Evolutionary conservation across 2,329 filamentous ascomycete species (phyloP).

Genomic region (Ascochyta lentis): DNA sequence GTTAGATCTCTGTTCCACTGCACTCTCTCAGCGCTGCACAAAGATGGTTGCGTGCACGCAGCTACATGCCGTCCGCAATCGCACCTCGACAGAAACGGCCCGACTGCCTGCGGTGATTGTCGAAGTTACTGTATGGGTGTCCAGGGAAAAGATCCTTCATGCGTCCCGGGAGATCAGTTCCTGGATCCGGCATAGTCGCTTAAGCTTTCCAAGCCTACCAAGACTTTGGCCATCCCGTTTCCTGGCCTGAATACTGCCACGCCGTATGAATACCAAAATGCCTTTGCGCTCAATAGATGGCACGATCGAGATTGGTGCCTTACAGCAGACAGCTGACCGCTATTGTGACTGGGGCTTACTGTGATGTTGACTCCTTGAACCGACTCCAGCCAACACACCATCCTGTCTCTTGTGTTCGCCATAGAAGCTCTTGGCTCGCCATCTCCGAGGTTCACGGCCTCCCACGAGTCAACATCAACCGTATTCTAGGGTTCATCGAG

Average conservation of each 20-base stretch:
- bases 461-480: constrained; percentile 7
- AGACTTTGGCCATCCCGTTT: constrained; percentile 4
- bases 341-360: background rate
- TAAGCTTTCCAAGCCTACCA: constrained; percentile 6
- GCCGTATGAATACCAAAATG: background rate
- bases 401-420: background rate
- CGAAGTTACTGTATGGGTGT: background rate
- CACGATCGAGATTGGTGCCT: background rate
- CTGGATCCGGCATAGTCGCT: constrained; percentile 10
- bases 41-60: no score
- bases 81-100: background rate
- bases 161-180: constrained; percentile 4
- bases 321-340: background rate
- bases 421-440: background rate
- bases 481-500: background rate
- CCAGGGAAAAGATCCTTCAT: constrained; percentile 6
- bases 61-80: background rate
- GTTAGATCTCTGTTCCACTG: no score
- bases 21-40: no score
- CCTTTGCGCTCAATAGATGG: background rate
- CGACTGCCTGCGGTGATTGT: background rate
- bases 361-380: background rate
- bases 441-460: background rate
- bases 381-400: background rate
- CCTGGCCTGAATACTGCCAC: background rate